Evolutionary conservation across 768 basidiomycete genomes (phyloP).

Genomic region (Royoungia palumana): DNA sequence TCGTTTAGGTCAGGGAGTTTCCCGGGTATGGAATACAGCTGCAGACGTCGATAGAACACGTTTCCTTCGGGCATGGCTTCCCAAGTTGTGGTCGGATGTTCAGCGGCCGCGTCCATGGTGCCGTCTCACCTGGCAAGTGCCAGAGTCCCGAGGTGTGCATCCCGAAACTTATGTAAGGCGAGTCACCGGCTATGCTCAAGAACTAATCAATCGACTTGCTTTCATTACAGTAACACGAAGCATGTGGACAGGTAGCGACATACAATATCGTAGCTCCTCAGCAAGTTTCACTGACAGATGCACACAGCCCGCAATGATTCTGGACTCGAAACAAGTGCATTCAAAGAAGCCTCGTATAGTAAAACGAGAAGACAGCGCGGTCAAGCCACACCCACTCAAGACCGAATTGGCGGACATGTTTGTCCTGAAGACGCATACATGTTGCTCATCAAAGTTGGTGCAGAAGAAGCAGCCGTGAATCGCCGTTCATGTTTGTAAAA

Average conservation of each 20-base stretch:
- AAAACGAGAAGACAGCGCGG: conserved; percentile 71
- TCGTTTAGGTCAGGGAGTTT: conserved; percentile 76
- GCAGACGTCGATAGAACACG: conserved; percentile 85
- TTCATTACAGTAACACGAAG: conserved; percentile 39
- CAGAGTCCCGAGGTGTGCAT: too few species aligned
- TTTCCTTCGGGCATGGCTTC: conserved; percentile 84
- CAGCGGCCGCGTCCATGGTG: conserved; percentile 39
- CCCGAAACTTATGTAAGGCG: too few species aligned
- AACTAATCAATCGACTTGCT: too few species aligned
- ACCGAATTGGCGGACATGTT: conserved; percentile 83
- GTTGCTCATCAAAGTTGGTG: too few species aligned
- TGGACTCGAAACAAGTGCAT: background rate
- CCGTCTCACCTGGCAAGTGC: too few species aligned
- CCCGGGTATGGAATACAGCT: conserved; percentile 78
- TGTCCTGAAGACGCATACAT: conserved; percentile 46
- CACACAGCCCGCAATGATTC: conserved; percentile 58
- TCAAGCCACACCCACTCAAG: conserved; percentile 80
- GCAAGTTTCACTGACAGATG: conserved; percentile 75
- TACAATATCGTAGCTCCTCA: conserved; percentile 71
- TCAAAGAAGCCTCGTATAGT: conserved; percentile 43
- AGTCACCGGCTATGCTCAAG: too few species aligned
- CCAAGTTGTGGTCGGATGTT: conserved; percentile 84
- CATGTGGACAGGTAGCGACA: conserved; percentile 80
- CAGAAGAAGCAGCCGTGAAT: conserved; percentile 7
- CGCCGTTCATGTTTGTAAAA: conserved; percentile 12